Evolutionary conservation across 2,329 filamentous ascomycete genomes (phyloP), one percentile per base, ranked within the genome.

Genomic region (Fusarium ambrosium): DNA sequence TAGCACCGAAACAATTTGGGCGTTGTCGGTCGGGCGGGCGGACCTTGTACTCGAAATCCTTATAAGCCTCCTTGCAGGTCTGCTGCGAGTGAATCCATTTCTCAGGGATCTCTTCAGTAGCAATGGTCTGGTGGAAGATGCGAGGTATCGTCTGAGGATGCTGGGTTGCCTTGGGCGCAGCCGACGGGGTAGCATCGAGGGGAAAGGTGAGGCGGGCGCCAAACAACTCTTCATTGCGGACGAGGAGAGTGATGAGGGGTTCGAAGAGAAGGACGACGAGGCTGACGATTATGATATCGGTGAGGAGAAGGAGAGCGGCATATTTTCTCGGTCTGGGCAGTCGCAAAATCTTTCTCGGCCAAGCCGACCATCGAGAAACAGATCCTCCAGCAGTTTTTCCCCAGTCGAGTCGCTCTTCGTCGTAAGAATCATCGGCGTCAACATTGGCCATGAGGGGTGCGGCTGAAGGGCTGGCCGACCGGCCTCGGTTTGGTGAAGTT

Each of bases 121-220:
- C 89, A 82, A 92, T 93, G 7, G 92, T 93, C 80, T 94, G 92
- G 84, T 94, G 92, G 45, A 94, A 92, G 78, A 94, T 94, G 82
- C 92, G 93, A 62, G 93, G 93, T 59, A 95, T 92, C 68, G 88
- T 90, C 68, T 91, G 89, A 79, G 93, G 93, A 79, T 91, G 89
- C 80, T 93, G 93, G 78, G 88, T 89, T 81, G 92, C 92, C 18
- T 91, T 92, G 80, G 92, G 91, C 84, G 93, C 91, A 66, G 93
- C 92, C 79, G 92, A 92, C 82, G 29, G 62, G 32, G 64, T 22
- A 9, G 55, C 56, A 36, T 68, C 55, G 62, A 51, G 63, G 39
- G 73, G 51, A 6, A 80, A 66, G 2, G 61, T 71, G 58, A 82
- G 74, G 8, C 72, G 76, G 39, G 79, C 72, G 29, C 71, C 73